These are phyloP conservation scores for Desmodesmus armatus DNA, from an alignment of 139 green algal genomes.

Conservation along the genomic window DNA sequence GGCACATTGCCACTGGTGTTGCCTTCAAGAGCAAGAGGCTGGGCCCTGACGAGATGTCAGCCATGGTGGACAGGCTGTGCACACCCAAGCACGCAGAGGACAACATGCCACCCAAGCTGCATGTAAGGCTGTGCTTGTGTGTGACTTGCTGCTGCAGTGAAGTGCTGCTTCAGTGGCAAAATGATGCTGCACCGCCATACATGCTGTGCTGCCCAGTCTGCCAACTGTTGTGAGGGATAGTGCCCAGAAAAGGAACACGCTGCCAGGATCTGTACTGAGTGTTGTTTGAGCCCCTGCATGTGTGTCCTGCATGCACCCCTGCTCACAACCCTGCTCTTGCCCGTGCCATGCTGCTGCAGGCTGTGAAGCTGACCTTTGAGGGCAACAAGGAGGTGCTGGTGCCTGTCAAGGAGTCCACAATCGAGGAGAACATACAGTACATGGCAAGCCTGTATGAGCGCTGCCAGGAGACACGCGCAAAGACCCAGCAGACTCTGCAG, in stretches of 20 bases:
- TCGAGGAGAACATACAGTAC: constrained; percentile 44
- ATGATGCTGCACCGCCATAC: neutral
- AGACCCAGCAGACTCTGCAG: constrained; percentile 35
- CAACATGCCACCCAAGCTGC: constrained; percentile 25
- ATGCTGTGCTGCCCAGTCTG: neutral
- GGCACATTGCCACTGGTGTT: constrained; percentile 43
- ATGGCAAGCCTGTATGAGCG: constrained; percentile 35
- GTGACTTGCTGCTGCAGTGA: neutral
- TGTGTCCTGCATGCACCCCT: too few species aligned
- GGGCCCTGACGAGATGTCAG: constrained; percentile 36
- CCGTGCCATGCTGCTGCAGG: neutral
- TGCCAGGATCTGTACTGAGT: too few species aligned
- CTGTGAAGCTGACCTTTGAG: constrained; percentile 42
- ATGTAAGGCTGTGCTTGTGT: neutral
- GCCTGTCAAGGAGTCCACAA: constrained; percentile 2
- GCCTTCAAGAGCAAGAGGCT: constrained; percentile 43
- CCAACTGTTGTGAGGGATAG: too few species aligned
- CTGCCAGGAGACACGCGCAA: constrained; percentile 37
- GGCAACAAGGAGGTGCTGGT: constrained; percentile 15
- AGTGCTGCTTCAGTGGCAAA: neutral
- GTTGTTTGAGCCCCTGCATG: too few species aligned
- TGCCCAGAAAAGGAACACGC: too few species aligned
- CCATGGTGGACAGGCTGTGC: constrained; percentile 49
- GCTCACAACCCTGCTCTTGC: neutral
- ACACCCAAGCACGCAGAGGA: constrained; percentile 36